Evolutionary conservation across 306 rosid genomes (phyloP).

Genomic region (Sechiopsis laciniata): DNA sequence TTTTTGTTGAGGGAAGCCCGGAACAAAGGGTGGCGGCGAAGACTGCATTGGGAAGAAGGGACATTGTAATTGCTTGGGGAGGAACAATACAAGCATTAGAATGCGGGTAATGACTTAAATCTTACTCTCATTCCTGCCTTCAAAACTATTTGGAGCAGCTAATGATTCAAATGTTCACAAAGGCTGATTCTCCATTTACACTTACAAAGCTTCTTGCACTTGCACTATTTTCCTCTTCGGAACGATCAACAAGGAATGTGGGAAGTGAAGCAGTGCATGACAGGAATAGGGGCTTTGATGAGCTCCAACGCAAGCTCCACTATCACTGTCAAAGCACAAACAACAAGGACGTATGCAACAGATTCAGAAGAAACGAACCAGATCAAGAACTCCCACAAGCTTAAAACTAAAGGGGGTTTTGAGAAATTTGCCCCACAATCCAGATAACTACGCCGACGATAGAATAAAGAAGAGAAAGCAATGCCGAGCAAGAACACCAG

Average conservation of each 20-base stretch:
- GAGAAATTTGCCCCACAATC: too few species aligned
- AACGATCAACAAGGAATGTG: too few species aligned
- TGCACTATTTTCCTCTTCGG: too few species aligned
- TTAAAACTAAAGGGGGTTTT: too few species aligned
- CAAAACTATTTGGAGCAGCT: slow-evolving; percentile 34
- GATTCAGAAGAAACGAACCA: slow-evolving; percentile 33
- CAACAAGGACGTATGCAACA: neutral
- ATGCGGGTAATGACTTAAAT: slow-evolving; percentile 50
- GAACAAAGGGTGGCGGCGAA: slow-evolving; percentile 71
- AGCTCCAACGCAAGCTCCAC: too few species aligned
- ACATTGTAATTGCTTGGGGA: slow-evolving; percentile 81
- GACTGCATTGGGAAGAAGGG: slow-evolving; percentile 62
- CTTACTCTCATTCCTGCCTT: slow-evolving; percentile 39
- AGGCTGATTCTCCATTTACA: slow-evolving; percentile 63
- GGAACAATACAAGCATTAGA: slow-evolving; percentile 62
- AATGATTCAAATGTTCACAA: slow-evolving; percentile 41
- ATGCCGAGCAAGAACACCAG: too few species aligned
- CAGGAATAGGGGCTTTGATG: too few species aligned
- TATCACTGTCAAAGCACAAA: too few species aligned
- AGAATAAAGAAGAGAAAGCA: too few species aligned
- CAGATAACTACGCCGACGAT: too few species aligned
- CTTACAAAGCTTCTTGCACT: slow-evolving; percentile 32
- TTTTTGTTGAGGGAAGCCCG: slow-evolving; percentile 76
- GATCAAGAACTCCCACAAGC: too few species aligned
- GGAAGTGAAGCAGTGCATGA: too few species aligned